Conservation (phyloP, 495 filamentous ascomycete genomes). For the Parathielavia hyrcaniae region DNA sequence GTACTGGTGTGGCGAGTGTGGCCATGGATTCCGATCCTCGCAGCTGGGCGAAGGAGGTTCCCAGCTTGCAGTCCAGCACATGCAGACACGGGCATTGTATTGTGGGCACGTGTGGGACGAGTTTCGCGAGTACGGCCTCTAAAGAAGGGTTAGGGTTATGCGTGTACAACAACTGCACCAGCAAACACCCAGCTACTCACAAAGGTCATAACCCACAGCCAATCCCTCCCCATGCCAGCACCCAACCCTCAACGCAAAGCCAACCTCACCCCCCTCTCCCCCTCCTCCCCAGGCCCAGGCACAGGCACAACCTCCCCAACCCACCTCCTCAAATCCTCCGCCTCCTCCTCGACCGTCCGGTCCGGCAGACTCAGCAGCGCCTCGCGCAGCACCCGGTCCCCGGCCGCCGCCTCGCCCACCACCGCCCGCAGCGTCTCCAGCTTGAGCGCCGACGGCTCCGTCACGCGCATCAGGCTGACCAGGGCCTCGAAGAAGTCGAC, state of each 20-base stretch:
- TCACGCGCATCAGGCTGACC: slow-evolving; percentile 48
- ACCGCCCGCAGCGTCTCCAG: slow-evolving; percentile 38
- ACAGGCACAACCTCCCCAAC: slow-evolving; percentile 36
- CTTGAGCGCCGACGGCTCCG: slow-evolving; percentile 36
- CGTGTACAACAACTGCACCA: too few species aligned
- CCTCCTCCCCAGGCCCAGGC: too few species aligned
- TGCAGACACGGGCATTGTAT: too few species aligned
- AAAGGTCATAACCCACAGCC: too few species aligned
- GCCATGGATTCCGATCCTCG: background rate
- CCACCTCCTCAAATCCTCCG: slow-evolving; percentile 37
- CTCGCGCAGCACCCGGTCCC: slow-evolving; percentile 38
- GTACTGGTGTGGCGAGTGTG: too few species aligned
- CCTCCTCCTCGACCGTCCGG: slow-evolving; percentile 41
- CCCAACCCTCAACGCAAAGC: slow-evolving; percentile 15
- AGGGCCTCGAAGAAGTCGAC: slow-evolving; percentile 70
- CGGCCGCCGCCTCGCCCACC: slow-evolving; percentile 33
- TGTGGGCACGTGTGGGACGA: too few species aligned
- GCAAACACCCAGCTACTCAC: background rate
- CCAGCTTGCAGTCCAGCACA: too few species aligned
- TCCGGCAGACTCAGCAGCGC: slow-evolving; percentile 41
- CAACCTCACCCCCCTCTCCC: slow-evolving; percentile 15
- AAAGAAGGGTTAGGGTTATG: too few species aligned
- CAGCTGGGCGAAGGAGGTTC: background rate
- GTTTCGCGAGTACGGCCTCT: too few species aligned
- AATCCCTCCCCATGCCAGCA: slow-evolving; percentile 5